Percentiles rank a stretch among this genome's conserved stretches.
These are phyloP conservation scores for Hortaea sp. DNA, from an alignment of 2,329 filamentous ascomycete species.

Conservation along the genomic window DNA sequence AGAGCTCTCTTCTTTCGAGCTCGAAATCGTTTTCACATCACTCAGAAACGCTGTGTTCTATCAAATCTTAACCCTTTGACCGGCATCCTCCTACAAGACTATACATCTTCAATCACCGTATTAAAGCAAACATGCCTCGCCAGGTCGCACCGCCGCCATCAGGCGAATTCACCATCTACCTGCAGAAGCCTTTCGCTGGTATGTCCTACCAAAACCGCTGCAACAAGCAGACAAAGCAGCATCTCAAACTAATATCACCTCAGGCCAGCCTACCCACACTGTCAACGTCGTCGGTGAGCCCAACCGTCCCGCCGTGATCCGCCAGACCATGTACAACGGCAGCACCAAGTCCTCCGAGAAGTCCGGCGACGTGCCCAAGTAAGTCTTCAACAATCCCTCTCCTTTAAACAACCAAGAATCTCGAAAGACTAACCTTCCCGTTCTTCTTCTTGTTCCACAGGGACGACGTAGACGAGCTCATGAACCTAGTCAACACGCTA, in stretches of 20 bases:
- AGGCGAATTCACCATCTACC: slow-evolving; percentile 25
- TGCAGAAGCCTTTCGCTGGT: slow-evolving; percentile 27
- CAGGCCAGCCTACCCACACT: slow-evolving; percentile 23
- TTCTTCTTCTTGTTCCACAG: slow-evolving; percentile 9
- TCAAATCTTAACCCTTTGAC: too few species aligned
- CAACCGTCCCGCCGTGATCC: slow-evolving; percentile 29
- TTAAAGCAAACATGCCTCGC: slow-evolving; percentile 23
- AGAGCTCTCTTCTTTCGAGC: too few species aligned
- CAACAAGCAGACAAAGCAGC: neutral
- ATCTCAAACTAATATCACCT: slow-evolving; percentile 7
- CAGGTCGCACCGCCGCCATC: slow-evolving; percentile 26
- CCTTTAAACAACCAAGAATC: neutral
- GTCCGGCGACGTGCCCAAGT: slow-evolving; percentile 28
- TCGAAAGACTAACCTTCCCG: neutral
- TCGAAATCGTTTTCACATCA: too few species aligned
- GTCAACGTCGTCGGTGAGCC: slow-evolving; percentile 33
- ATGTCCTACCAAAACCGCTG: neutral
- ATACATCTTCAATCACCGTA: too few species aligned
- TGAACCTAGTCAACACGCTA: slow-evolving; percentile 27
- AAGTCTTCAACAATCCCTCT: slow-evolving; percentile 2
- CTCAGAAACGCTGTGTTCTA: too few species aligned
- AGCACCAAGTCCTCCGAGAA: slow-evolving; percentile 28
- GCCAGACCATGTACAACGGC: slow-evolving; percentile 23
- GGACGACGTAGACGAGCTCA: slow-evolving; percentile 33
- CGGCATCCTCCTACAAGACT: too few species aligned